Percentiles rank a stretch among this genome's conserved stretches.
Evolutionary conservation across 1,284 basidiomycete genomes (phyloP).

Genomic region (Puccinia horiana): DNA sequence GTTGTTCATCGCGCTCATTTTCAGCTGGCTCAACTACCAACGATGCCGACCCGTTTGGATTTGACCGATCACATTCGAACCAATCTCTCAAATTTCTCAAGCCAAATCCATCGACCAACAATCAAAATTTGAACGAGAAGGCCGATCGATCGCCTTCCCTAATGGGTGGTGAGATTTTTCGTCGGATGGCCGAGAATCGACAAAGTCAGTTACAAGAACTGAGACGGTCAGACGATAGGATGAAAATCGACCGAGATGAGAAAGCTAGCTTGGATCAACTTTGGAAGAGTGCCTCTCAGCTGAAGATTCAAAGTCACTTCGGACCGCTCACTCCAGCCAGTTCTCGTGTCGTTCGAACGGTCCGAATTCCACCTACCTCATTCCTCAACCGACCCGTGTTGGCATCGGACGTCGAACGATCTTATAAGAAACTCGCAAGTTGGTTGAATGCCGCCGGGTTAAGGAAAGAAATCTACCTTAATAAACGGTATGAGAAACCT

Average conservation of each 20-base stretch:
- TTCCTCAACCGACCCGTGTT: slow-evolving; percentile 32
- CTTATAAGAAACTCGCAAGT: slow-evolving; percentile 19
- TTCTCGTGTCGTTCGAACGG: slow-evolving; percentile 34
- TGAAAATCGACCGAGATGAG: slow-evolving; percentile 12
- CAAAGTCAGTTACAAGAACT: slow-evolving; percentile 21
- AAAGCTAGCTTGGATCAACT: slow-evolving; percentile 48
- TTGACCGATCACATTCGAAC: not conserved
- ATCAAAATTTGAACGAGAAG: not conserved
- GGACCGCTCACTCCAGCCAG: slow-evolving; percentile 41
- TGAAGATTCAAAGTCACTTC: slow-evolving; percentile 40
- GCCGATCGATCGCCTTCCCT: not conserved
- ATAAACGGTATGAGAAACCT: slow-evolving; percentile 47
- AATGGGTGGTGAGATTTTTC: slow-evolving; percentile 30
- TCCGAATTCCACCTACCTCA: slow-evolving; percentile 36
- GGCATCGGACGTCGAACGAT: slow-evolving; percentile 41
- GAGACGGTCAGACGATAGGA: slow-evolving; percentile 1
- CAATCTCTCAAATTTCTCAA: slow-evolving; percentile 4
- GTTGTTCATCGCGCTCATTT: not conserved
- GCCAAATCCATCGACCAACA: not conserved
- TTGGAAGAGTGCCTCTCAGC: slow-evolving; percentile 29
- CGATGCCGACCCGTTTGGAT: slow-evolving; percentile 22
- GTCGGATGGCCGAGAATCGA: slow-evolving; percentile 31
- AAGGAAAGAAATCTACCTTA: slow-evolving; percentile 32
- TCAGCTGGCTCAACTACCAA: not conserved
- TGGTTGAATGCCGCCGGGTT: slow-evolving; percentile 27